Evolutionary conservation across 2,329 filamentous ascomycete genomes (phyloP).

Genomic region (Dendrostoma leiphaemia): DNA sequence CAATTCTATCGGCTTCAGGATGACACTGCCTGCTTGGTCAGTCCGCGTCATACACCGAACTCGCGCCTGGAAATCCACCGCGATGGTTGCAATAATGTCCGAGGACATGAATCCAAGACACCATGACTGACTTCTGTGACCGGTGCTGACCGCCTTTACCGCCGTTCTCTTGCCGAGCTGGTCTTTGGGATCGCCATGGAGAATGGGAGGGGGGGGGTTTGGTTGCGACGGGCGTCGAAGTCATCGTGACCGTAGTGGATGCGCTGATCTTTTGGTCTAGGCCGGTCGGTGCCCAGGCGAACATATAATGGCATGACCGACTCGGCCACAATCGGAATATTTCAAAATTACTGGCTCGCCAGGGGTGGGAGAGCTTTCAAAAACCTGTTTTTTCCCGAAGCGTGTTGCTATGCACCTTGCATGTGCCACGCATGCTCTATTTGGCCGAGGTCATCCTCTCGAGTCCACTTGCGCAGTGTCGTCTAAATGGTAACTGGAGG

Average conservation of each 20-base stretch:
- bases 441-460: conserved; percentile 3
- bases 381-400: conserved; percentile 28
- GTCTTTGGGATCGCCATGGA: too few species aligned
- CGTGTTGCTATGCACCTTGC: conserved; percentile 27
- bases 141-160: too few species aligned
- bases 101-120: too few species aligned
- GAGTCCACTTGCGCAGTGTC: conserved; percentile 13
- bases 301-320: not conserved
- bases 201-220: too few species aligned
- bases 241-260: not conserved
- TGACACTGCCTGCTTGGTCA: too few species aligned
- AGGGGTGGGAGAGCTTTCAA: conserved; percentile 13
- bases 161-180: too few species aligned
- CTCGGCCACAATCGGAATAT: not conserved
- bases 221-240: not conserved
- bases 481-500: too few species aligned
- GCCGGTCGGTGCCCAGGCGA: not conserved
- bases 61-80: too few species aligned
- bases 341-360: conserved; percentile 19
- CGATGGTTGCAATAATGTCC: too few species aligned
- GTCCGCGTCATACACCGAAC: too few species aligned
- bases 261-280: conserved; percentile 7
- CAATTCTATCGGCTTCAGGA: too few species aligned
- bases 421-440: conserved; percentile 27
- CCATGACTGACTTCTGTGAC: too few species aligned